Conservation (phyloP, 1,284 basidiomycete genomes). For the Grifola frondosa region DNA sequence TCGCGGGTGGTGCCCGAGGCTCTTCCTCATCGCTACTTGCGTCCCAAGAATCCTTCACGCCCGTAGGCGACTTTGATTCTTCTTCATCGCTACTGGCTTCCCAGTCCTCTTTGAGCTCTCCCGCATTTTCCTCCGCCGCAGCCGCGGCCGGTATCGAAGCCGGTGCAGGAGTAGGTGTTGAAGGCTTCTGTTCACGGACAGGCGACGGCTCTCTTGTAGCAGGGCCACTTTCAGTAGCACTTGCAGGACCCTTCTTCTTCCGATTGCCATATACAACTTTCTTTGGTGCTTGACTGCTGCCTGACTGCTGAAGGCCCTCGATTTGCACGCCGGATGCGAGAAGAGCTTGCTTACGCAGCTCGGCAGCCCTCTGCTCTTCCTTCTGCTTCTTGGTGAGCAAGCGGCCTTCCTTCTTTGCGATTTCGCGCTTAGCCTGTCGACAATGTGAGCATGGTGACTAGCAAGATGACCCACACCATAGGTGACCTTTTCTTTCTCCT, state of each 20-base stretch:
- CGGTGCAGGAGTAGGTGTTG: conserved; percentile 47
- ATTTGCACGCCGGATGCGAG: conserved; percentile 88
- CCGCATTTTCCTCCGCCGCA: conserved; percentile 22
- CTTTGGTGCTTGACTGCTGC: conserved; percentile 52
- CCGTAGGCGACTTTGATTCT: conserved; percentile 28
- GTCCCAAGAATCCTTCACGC: conserved; percentile 85
- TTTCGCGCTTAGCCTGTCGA: conserved; percentile 74
- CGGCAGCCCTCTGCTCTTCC: conserved; percentile 89
- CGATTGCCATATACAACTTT: conserved; percentile 81
- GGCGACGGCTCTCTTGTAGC: conserved; percentile 39
- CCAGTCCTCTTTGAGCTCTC: conserved; percentile 79
- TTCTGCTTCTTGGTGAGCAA: conserved; percentile 95
- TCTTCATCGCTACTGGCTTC: conserved; percentile 71
- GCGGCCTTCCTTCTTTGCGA: conserved; percentile 88
- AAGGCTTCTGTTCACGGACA: conserved; percentile 47
- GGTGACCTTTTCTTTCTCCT: conserved; percentile 89
- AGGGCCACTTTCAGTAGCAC: conserved; percentile 41
- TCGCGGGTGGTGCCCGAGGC: conserved; percentile 28
- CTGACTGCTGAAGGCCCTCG: conserved; percentile 73
- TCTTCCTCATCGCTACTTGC: conserved; percentile 74
- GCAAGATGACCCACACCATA: conserved; percentile 7
- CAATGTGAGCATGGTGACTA: conserved; percentile 7
- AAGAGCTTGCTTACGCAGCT: conserved; percentile 89
- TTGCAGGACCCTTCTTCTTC: conserved; percentile 62
- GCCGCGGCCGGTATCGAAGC: conserved; percentile 34